Percentiles rank a stretch among this genome's conserved stretches.
phyloP scores from a whole-genome alignment of 352 stramenopile genomes.

The Pythium monospermum region DNA sequence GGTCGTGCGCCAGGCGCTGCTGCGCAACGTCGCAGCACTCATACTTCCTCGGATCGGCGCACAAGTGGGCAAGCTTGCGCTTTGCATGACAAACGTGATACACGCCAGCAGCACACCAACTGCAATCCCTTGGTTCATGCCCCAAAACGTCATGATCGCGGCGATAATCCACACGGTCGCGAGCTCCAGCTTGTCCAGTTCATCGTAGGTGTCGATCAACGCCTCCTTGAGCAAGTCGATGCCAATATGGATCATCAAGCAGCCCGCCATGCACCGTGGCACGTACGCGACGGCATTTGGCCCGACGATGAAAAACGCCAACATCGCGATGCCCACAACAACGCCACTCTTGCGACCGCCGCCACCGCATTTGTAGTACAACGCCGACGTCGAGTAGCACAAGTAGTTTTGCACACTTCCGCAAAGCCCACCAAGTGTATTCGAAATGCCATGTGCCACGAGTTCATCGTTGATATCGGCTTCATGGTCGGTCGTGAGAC shows the following conservation, averaged over 20 bases:
- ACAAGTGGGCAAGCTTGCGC: conserved; percentile 72
- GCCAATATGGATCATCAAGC: conserved; percentile 89
- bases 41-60: conserved; percentile 89
- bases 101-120: conserved; percentile 85
- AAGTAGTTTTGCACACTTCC: conserved; percentile 91
- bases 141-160: conserved; percentile 89
- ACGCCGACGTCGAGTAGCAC: conserved; percentile 78
- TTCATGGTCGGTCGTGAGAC: conserved; percentile 79
- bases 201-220: conserved; percentile 82
- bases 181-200: conserved; percentile 89
- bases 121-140: conserved; percentile 89
- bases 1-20: conserved; percentile 61
- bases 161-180: conserved; percentile 88
- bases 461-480: conserved; percentile 92
- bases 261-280: conserved; percentile 91
- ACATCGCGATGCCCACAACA: conserved; percentile 59
- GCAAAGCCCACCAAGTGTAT: conserved; percentile 77
- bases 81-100: conserved; percentile 89
- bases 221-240: conserved; percentile 88
- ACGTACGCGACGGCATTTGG: conserved; percentile 82
- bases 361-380: conserved; percentile 89
- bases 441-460: conserved; percentile 90
- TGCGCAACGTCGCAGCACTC: conserved; percentile 87
- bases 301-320: conserved; percentile 87
- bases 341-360: conserved; percentile 57